These are phyloP conservation scores for Alternaria sp. DNA, from an alignment of 2,329 filamentous ascomycete species.

Conservation along the genomic window DNA sequence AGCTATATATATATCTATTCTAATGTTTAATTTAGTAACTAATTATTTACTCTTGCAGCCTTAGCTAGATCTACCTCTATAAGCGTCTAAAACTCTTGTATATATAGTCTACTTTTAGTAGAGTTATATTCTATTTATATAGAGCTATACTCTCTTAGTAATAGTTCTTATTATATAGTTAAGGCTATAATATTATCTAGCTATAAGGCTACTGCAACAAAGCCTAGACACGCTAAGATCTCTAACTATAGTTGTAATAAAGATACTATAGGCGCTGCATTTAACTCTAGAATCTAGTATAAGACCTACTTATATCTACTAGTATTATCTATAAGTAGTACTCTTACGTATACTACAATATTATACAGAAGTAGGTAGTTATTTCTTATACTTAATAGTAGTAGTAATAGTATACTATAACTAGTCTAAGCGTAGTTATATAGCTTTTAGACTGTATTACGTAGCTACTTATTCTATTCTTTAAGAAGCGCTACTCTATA, in stretches of 20 bases:
- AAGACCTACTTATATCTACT: too few relatives aligned
- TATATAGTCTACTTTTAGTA: background rate
- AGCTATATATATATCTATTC: background rate
- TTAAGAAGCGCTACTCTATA: background rate
- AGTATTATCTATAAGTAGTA: too few relatives aligned
- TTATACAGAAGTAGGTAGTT: background rate
- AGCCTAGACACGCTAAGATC: background rate
- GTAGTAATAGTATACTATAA: background rate
- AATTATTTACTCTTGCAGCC: background rate
- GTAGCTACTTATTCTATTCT: background rate
- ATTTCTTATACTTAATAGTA: background rate
- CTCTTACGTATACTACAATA: background rate
- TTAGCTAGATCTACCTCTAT: background rate
- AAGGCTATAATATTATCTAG: background rate
- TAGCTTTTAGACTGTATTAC: background rate
- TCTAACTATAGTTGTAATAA: too few relatives aligned
- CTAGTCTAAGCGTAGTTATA: background rate
- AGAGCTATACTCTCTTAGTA: background rate
- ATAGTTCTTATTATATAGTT: background rate
- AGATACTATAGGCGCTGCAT: too few relatives aligned
- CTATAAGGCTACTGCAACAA: background rate
- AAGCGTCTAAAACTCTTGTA: background rate
- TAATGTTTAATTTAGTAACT: background rate
- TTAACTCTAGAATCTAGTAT: too few relatives aligned
- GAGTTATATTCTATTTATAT: background rate